Base-by-base conservation (phyloP, 1,284 basidiomycete genomes). In the Mycena citricolor region DNA sequence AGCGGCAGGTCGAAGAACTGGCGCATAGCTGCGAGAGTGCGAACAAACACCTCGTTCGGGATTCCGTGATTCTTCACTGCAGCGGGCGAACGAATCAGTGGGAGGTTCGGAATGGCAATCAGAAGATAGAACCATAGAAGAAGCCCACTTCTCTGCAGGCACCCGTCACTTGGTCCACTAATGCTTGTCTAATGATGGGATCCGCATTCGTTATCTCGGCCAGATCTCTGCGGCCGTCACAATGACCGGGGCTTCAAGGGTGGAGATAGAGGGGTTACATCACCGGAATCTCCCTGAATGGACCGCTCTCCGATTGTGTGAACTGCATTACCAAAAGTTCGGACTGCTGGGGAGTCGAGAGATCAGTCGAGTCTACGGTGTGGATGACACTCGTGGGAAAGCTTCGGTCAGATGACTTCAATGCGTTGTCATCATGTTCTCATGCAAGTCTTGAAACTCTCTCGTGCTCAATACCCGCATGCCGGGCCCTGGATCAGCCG, bases 81-180 rank as follows among this genome's bases (percentile, higher is more conserved):
- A 42, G n/a, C n/a, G n/a, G n/a, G n/a, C n/a, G n/a, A n/a, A n/a
- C n/a, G n/a, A n/a, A n/a, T n/a, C 26, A 30, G 24, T 32, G 28
- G 21, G 11, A 14, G 25, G 16, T 25, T 26, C 22, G 13, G 22
- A n/a, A 23, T 24, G 20, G 29, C 17, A 13, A 13, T 23, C 8
- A 33, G 13, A 42, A 33, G 24, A 28, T 14, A 25, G 19, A 28
- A 87, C 86, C 76, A 58, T 91, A 91, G 65, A 91, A 88, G 63
- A 91, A 91, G 0, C 88, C 89, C 7, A 82, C 80, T 37, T 81
- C 77, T 42, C 88, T 76, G 57, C 83, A 88, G 0, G 87, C 86
- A 51, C 83, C 70, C 29, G 82, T 69, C 24, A 91, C 74, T 47
- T 77, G 62, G 13, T 70, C 63, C 0, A 80, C 85, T 2, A 90